phyloP scores from a whole-genome alignment of 225 moss, liverwort and hornwort genomes.

The Anthoceros angustus region DNA sequence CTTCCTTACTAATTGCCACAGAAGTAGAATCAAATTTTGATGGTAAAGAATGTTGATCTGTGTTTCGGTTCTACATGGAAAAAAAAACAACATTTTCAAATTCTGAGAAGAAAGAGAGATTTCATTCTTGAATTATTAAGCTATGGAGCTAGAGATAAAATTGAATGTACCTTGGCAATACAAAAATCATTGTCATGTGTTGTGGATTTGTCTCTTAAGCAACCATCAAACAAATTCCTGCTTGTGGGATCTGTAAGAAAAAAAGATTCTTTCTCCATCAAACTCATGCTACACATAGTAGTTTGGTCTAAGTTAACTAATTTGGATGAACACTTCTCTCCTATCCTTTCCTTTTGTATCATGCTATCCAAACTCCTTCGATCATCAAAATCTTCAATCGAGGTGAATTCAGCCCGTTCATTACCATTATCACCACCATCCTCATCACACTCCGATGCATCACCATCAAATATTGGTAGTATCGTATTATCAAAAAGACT shows the following conservation, averaged over 20 bases:
- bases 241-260: not conserved
- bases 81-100: too few relatives aligned
- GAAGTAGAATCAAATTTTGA: not conserved
- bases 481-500: not conserved
- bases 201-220: not conserved
- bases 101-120: too few relatives aligned
- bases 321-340: not conserved
- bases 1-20: constrained; percentile 39
- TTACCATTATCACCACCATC: not conserved
- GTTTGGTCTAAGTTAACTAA: not conserved
- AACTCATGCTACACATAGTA: not conserved
- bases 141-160: too few relatives aligned
- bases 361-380: not conserved
- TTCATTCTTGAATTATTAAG: too few relatives aligned
- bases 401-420: not conserved
- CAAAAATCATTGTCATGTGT: not conserved
- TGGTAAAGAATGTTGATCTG: too few relatives aligned
- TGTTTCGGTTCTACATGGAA: too few relatives aligned
- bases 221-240: not conserved
- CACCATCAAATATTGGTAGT: not conserved
- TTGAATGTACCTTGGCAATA: not conserved
- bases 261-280: not conserved
- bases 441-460: not conserved
- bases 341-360: not conserved
- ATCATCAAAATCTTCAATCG: not conserved